Base-by-base conservation (phyloP, 257 asterid species). In the Scutellaria barbata region DNA sequence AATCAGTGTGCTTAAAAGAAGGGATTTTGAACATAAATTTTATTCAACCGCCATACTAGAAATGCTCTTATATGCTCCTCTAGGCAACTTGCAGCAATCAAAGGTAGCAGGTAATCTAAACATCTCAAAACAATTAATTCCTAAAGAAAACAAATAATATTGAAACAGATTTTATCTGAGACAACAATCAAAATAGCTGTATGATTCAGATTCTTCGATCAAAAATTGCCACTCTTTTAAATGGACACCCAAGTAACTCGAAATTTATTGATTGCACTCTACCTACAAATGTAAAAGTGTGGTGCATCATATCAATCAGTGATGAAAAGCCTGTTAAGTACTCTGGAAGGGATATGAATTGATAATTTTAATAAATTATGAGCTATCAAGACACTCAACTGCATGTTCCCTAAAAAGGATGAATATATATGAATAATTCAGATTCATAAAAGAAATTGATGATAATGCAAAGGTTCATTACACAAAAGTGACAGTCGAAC, bases 311-410 rank as follows among this genome's bases (percentile, higher is more conserved):
- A 52, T 41, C 8, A 18, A 47, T 46, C 58, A 71, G 5, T 45
- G 54, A 41, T n/a, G 25, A 6, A n/a, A 63, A 18, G 47, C 59
- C 42, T n/a, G 33, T 14, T 14, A 20, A 33, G 60, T 30, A 13
- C 42, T 12, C 51, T 11, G 48, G 9, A 65, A 50, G 48, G 50
- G n/a, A 53, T 35, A 50, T 14, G 35, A 48, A 48, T 14, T 37
- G 62, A 52, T 40, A n/a, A 12, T 16, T 47, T 66, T 48, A 59
- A 66, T 65, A 9, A 14, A 65, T 46, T 46, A 65, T 22, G 58
- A 65, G 43, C 58, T 22, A 48, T 33, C 10, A 9, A 12, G 60
- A 48, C 35, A 48, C 35, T 33, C 69, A 74, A 45, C 16, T 45
- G 30, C 8, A 63, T 18, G 48, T n/a, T 22, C 48, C 45, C 40